phyloP scores from a whole-genome alignment of 139 green algal genomes.

The Chlamydomonas sphaeroides region DNA sequence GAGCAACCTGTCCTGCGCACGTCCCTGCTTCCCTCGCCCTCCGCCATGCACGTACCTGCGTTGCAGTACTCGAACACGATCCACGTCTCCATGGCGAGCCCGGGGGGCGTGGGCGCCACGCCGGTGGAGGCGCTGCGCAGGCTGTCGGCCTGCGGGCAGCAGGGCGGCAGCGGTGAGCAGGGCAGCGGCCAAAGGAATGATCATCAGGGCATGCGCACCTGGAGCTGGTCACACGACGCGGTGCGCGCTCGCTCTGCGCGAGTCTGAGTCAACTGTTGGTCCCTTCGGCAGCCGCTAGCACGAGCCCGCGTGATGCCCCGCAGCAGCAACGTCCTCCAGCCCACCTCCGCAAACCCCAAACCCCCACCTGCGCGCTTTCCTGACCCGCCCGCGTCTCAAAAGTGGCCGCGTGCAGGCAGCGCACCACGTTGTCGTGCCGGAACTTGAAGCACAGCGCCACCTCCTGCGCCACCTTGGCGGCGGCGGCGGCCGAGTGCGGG shows the following conservation, averaged over 20 bases:
- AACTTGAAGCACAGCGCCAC: conserved; percentile 38
- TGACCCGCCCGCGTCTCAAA: background rate
- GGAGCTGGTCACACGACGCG: no score
- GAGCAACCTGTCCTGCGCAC: no score
- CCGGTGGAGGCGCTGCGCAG: background rate
- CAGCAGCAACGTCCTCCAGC: no score
- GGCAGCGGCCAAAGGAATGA: background rate
- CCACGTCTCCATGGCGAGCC: conserved; percentile 45
- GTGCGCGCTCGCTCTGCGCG: no score
- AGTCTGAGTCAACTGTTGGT: no score
- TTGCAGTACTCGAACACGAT: conserved; percentile 54
- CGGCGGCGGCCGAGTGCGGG: conserved; percentile 16
- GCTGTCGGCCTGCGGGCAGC: background rate
- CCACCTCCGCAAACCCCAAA: background rate
- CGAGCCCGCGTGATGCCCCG: no score
- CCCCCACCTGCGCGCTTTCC: conserved; percentile 1
- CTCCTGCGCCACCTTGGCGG: conserved; percentile 37
- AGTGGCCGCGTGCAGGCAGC: conserved; percentile 20
- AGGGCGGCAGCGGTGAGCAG: background rate
- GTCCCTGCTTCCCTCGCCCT: no score
- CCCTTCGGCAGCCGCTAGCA: no score
- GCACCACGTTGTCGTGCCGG: conserved; percentile 52
- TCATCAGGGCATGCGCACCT: no score
- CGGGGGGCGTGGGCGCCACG: background rate
- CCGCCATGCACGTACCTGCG: background rate